Base-by-base conservation (phyloP, 768 basidiomycete genomes). In the Pholiota molesta region DNA sequence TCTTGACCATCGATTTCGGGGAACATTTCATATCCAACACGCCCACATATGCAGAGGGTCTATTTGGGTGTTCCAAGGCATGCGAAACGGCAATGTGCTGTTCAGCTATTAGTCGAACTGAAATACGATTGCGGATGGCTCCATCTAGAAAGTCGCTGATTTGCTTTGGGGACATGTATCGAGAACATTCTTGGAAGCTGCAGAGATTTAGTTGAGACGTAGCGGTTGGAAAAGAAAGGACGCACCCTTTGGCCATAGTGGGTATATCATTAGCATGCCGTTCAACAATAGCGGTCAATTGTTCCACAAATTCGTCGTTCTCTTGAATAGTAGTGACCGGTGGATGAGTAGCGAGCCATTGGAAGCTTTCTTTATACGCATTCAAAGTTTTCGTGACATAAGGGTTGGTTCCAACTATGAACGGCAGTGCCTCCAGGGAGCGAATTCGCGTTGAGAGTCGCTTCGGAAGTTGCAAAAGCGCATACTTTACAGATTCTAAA, bases 321-420 rank as follows among this genome's bases (percentile, higher is more conserved):
- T 92, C 88, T 57, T 86, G 81, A 26, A 92, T 77, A 19, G 81
- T 88, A 31, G 76, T 83, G 57, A 94, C 85, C 1, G 80, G 77
- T 7, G 88, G 85, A 69, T 91, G 85, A 21, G 80, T 87, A 17
- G 90, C 87, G 39, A 94, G 79, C 70, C 84, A 85, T 55, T 81
- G 76, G 69, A 94, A 92, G 72, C 89, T 89, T 52, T 85, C 81
- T 66, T 84, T 79, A 75, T 92, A 90, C 6, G 88, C 81, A 59
- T 86, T 77, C 62, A 93, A 79, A 13, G 86, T 86, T 60, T 83
- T 86, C 3, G 89, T 81, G n/a, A 95, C 84, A 74, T 91, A 92
- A 14, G 93, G 93, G 72, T 95, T 95, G 55, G 90, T 93, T 21
- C 92, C 94, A 53, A 94, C 94, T 40, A 95, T 95, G 75, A 90